Evolutionary conservation across 108 stramenopile species (phyloP).

Genomic region (Schizochytrium sp.): DNA sequence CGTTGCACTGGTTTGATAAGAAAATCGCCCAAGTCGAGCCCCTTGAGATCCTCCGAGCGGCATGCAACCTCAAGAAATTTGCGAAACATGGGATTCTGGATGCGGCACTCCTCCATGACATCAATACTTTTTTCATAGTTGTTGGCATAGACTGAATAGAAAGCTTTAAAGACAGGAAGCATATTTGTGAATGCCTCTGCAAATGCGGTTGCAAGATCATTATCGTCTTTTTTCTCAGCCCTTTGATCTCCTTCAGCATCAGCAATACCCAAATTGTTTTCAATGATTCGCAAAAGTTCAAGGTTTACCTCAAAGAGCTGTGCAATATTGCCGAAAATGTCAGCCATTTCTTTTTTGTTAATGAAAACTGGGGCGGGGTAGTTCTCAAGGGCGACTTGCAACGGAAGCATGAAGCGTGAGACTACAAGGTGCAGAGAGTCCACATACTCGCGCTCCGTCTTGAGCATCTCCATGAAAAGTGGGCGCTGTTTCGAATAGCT

Average conservation of each 20-base stretch:
- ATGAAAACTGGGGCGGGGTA: conserved; percentile 48
- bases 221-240: conserved; percentile 44
- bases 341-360: conserved; percentile 36
- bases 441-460: conserved; percentile 44
- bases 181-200: conserved; percentile 59
- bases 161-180: conserved; percentile 57
- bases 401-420: conserved; percentile 56
- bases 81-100: conserved; percentile 32
- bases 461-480: conserved; percentile 57
- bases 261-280: conserved; percentile 11
- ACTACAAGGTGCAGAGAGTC: conserved; percentile 51
- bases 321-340: conserved; percentile 58
- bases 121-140: conserved; percentile 54
- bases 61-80: conserved; percentile 18
- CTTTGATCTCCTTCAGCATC: neutral
- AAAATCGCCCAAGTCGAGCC: conserved; percentile 54
- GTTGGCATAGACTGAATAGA: conserved; percentile 55
- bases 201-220: conserved; percentile 40
- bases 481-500: conserved; percentile 52
- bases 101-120: conserved; percentile 36
- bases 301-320: conserved; percentile 56
- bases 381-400: conserved; percentile 49
- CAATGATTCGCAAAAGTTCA: conserved; percentile 52
- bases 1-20: conserved; percentile 59
- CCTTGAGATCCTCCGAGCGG: conserved; percentile 3